phyloP scores from a whole-genome alignment of 1,284 basidiomycete species.

The Naganishia albida region DNA sequence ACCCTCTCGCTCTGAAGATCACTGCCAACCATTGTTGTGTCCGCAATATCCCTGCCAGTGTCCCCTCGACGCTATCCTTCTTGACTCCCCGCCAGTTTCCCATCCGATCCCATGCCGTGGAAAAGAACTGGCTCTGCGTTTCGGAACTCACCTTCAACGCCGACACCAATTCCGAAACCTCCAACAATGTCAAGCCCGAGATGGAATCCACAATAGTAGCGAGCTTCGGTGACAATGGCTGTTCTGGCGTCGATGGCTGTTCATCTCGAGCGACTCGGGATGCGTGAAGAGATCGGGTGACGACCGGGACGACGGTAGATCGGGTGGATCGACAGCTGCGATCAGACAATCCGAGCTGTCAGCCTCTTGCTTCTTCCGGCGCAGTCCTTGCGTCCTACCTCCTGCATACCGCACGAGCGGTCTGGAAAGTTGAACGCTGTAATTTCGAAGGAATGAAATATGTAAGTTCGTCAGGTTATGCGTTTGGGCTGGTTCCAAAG shows the following conservation, averaged over 20 bases:
- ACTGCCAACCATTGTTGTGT: no score
- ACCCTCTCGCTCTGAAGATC: no score
- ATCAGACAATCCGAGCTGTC: not conserved
- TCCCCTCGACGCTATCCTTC: no score
- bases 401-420: conserved; percentile 27
- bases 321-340: conserved; percentile 21
- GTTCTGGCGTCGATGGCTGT: conserved; percentile 21
- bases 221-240: conserved; percentile 61
- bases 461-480: not conserved
- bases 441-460: not conserved
- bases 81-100: no score
- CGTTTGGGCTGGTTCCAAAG: not conserved
- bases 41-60: no score
- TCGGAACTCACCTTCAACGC: conserved; percentile 73
- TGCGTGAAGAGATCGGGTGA: conserved; percentile 23
- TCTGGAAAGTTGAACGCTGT: conserved; percentile 27
- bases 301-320: conserved; percentile 17
- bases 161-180: conserved; percentile 94
- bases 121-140: not conserved
- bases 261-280: conserved; percentile 23
- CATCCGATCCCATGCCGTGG: no score
- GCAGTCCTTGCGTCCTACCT: conserved; percentile 1
- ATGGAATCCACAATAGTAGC: conserved; percentile 90
- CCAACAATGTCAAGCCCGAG: conserved; percentile 82
- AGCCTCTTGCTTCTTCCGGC: not conserved